These are phyloP conservation scores for Geranomyces variabilis DNA, from an alignment of 192 early-diverging fungal species.

Conservation along the genomic window DNA sequence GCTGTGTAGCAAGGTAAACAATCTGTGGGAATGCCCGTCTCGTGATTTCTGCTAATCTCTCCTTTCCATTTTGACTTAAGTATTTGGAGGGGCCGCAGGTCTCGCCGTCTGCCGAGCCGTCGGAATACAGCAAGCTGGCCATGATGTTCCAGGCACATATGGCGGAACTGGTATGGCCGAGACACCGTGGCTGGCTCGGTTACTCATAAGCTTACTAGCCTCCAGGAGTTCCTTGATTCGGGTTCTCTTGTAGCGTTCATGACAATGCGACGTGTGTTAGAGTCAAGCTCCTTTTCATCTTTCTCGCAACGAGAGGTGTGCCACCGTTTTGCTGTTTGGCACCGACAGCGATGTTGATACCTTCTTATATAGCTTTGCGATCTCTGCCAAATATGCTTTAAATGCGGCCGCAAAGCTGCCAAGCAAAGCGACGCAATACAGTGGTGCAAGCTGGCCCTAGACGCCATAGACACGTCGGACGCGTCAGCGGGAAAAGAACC, in stretches of 20 bases:
- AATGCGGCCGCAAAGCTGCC: conserved; percentile 12
- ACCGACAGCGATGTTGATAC: neutral
- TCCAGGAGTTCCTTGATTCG: conserved; percentile 15
- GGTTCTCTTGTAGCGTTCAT: conserved; percentile 29
- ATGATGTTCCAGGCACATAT: conserved; percentile 7
- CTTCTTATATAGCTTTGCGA: neutral
- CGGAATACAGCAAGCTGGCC: neutral
- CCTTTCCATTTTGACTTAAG: no score
- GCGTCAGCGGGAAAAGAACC: neutral
- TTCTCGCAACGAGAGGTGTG: neutral
- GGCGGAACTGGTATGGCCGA: conserved; percentile 13
- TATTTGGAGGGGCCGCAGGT: neutral
- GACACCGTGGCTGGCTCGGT: no score
- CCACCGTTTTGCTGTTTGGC: no score
- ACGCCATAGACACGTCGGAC: conserved; percentile 5
- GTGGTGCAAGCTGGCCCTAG: conserved; percentile 23
- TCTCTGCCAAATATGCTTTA: conserved; percentile 15
- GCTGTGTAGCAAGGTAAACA: neutral
- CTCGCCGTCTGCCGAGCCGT: neutral
- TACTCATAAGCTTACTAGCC: neutral
- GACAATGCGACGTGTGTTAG: conserved; percentile 17
- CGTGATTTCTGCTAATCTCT: no score
- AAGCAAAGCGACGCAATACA: conserved; percentile 23
- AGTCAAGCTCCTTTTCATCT: neutral
- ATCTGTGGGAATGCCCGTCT: neutral